phyloP scores from a whole-genome alignment of 192 early-diverging fungal species.

The Entomortierella parvispora region DNA sequence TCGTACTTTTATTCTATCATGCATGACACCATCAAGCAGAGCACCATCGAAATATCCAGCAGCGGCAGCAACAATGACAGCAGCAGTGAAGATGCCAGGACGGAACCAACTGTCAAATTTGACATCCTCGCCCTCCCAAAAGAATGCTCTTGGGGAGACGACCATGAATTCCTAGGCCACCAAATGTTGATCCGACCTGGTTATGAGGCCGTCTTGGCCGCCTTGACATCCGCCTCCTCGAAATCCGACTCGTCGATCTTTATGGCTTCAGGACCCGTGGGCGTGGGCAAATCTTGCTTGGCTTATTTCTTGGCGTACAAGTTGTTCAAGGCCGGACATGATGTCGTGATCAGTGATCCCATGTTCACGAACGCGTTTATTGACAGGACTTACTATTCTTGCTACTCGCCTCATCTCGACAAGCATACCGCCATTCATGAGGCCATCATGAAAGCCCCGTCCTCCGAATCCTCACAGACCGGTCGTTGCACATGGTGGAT shows the following conservation, averaged over 20 bases:
- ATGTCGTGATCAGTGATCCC: constrained; percentile 47
- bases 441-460: constrained; percentile 1
- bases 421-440: constrained; percentile 17
- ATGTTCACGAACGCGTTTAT: constrained; percentile 49
- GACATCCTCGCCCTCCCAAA: constrained; percentile 22
- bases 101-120: not conserved
- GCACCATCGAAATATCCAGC: constrained; percentile 2
- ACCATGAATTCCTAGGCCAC: constrained; percentile 27
- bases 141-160: constrained; percentile 42
- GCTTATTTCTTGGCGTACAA: constrained; percentile 33
- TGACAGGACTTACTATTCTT: constrained; percentile 19
- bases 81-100: not conserved
- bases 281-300: constrained; percentile 35
- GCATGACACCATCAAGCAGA: constrained; percentile 24
- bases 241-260: constrained; percentile 11
- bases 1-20: constrained; percentile 37
- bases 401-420: constrained; percentile 36
- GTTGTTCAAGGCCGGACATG: constrained; percentile 30
- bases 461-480: constrained; percentile 1
- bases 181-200: constrained; percentile 31
- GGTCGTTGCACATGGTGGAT: constrained; percentile 37
- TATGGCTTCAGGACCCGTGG: constrained; percentile 24
- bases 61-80: not conserved
- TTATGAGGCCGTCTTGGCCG: constrained; percentile 23
- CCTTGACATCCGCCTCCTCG: constrained; percentile 4